Evolutionary conservation across 345 rosid species (phyloP), one percentile per base, ranked within the genome.

Genomic region (Ceriops tagal): DNA sequence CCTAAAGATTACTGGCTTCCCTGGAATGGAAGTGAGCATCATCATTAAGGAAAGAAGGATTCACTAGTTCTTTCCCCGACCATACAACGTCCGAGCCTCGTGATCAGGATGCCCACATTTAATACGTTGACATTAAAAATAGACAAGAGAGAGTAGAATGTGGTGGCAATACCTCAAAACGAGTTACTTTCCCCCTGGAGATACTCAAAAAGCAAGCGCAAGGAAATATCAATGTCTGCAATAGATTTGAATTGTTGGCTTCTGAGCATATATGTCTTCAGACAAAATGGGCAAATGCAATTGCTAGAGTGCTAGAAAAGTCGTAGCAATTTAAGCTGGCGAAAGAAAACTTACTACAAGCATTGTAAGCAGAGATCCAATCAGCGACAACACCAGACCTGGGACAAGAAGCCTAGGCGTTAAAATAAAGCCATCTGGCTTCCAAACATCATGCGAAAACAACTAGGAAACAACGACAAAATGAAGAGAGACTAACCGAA

Each of bases 151-250:
- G 37, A 26, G 20, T 6, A 20, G 0, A 10, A 49, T 66, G 20
- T 4, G 8, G 39, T 11, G 32, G 32, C 8, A 70, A 24, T 79
- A 88, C 98, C 95, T 93, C 90, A 61, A 81, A 22, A 39, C 58
- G 73, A 1, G 86, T 84, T 58, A 77, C 83, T 79, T 84, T 89
- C 26, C 76, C 80, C 82, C 85, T 74, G 77, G 82, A 16, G 69
- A 93, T 93, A 81, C 96, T 89, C 84, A 93, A 78, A 79, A 80
- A 93, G 81, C 98, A 93, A 74, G 83, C 92, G 5, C 92, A 88
- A 0, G 98, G 98, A 80, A 93, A 90, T 76, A 93, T 89, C 83
- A 93, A 71, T n/a, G 96, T 87, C 98, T 93, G 85, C 79, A 59
- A 35, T 1, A 37, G 4, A 64, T 37, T 27, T 65, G 6, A 22